Percentiles rank a stretch among this genome's conserved stretches.
These are phyloP conservation scores for Nicotiana otophora DNA, from an alignment of 257 asterid species.

Conservation along the genomic window DNA sequence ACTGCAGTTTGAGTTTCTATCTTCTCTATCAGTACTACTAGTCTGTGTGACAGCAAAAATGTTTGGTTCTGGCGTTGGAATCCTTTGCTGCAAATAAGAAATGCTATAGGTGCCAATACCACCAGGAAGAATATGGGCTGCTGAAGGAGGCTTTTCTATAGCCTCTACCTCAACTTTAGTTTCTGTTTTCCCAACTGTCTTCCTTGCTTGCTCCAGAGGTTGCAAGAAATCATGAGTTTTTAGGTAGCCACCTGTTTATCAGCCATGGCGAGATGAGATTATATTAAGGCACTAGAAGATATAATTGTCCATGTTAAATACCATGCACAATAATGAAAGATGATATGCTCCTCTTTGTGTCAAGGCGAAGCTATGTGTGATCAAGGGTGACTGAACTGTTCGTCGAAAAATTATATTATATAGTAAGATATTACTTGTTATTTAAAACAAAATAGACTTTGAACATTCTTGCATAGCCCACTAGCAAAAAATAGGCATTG, in stretches of 20 bases:
- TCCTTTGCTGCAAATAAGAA: conserved; percentile 58
- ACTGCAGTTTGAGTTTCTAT: conserved; percentile 64
- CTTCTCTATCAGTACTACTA: conserved; percentile 46
- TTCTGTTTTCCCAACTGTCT: conserved; percentile 43
- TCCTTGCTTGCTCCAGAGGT: conserved; percentile 69
- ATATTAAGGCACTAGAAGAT: neutral
- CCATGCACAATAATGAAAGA: neutral
- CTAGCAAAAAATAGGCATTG: too few relatives aligned
- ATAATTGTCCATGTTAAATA: neutral
- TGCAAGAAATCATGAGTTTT: conserved; percentile 90
- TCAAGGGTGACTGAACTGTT: too few relatives aligned
- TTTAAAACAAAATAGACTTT: too few relatives aligned
- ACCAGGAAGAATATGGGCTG: conserved; percentile 71
- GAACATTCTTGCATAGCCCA: too few relatives aligned
- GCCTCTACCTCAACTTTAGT: conserved; percentile 31
- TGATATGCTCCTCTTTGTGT: neutral
- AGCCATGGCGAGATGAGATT: neutral
- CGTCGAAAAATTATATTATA: too few relatives aligned
- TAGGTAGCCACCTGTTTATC: conserved; percentile 48
- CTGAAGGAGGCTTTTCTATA: conserved; percentile 43
- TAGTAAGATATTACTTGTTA: too few relatives aligned
- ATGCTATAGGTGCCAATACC: conserved; percentile 79
- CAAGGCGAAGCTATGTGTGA: too few relatives aligned
- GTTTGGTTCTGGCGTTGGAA: conserved; percentile 43
- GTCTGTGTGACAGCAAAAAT: conserved; percentile 41